Evolutionary conservation across 305 asterid species (phyloP).

Genomic region (Nicotiana rustica): DNA sequence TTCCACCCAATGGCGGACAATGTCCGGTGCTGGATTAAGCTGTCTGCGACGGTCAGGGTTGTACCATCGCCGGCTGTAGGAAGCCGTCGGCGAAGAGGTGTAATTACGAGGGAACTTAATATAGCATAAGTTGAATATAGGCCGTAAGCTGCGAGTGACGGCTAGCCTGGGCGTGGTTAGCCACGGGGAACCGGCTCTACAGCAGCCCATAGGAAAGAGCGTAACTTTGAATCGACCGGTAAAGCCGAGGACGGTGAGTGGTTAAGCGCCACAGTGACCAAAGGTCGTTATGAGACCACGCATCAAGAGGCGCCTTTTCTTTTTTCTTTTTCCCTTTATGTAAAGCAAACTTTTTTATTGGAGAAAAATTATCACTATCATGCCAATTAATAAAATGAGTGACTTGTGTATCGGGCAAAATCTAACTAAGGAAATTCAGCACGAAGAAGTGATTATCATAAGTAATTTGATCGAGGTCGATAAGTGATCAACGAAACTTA

Average conservation of each 20-base stretch:
- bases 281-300: constrained; percentile 28
- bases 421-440: too few species aligned
- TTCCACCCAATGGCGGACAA: constrained; percentile 47
- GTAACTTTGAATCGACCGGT: neutral
- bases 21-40: constrained; percentile 15
- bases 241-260: neutral
- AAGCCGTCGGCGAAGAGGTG: constrained; percentile 35
- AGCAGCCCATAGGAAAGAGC: constrained; percentile 32
- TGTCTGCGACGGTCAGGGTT: constrained; percentile 21
- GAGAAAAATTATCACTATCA: too few species aligned
- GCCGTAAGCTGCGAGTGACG: constrained; percentile 11
- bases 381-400: too few species aligned
- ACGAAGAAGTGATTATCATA: too few species aligned
- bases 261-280: constrained; percentile 25
- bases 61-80: constrained; percentile 41
- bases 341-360: too few species aligned
- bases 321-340: neutral
- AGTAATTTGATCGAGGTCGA: too few species aligned
- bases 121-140: constrained; percentile 29
- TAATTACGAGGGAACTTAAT: constrained; percentile 34
- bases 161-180: constrained; percentile 32
- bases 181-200: constrained; percentile 35
- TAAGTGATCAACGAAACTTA: too few species aligned
- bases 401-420: too few species aligned
- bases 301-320: neutral